phyloP scores from a whole-genome alignment of 305 asterid species.

The Solanum hybrid region DNA sequence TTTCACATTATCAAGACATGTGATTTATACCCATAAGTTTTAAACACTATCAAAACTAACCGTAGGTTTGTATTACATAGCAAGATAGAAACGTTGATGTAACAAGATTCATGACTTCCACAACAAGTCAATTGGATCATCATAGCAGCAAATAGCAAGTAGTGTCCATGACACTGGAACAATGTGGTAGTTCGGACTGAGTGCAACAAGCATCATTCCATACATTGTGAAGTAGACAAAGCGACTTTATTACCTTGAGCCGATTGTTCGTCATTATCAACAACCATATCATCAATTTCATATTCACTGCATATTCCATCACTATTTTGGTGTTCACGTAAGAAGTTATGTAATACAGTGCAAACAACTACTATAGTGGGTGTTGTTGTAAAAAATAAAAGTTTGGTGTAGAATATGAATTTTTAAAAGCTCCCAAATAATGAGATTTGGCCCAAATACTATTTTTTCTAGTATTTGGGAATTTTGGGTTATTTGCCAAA shows the following conservation, averaged over 20 bases:
- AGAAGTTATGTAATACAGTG: background rate
- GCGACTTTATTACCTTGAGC: background rate
- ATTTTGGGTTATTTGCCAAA: no score
- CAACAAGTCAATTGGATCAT: background rate
- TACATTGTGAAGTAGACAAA: background rate
- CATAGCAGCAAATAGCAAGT: background rate
- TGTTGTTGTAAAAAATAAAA: background rate
- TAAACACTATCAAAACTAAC: background rate
- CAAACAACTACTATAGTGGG: background rate
- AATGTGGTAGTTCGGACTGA: background rate
- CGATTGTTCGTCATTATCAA: background rate
- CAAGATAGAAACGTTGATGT: background rate
- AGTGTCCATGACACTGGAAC: background rate
- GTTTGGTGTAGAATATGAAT: background rate
- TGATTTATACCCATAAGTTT: no score
- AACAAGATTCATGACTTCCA: background rate
- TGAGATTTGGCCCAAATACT: background rate
- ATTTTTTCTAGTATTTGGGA: background rate
- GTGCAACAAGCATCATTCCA: background rate
- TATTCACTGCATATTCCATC: no score
- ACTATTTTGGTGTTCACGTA: background rate
- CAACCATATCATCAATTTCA: background rate
- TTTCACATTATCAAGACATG: background rate
- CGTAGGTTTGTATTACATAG: background rate
- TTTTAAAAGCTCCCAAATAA: background rate